These are phyloP conservation scores for Colletotrichum somersetense DNA, from an alignment of 2,329 filamentous ascomycete genomes.

Conservation along the genomic window DNA sequence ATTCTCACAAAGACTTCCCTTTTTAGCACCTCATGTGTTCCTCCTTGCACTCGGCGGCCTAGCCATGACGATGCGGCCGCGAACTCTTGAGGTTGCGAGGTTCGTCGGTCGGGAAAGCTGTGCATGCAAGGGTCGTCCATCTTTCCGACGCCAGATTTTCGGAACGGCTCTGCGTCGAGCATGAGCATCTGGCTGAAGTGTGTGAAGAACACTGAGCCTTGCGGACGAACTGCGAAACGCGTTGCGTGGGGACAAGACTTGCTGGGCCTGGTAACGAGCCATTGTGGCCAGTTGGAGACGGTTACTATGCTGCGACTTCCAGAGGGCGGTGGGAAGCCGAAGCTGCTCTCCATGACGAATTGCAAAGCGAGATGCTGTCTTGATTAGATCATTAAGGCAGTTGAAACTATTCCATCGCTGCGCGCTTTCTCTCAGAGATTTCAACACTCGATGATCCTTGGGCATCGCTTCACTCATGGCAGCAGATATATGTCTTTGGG, in stretches of 20 bases:
- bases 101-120: conserved; percentile 71
- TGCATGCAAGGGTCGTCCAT: conserved; percentile 78
- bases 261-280: conserved; percentile 71
- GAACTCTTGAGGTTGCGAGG: conserved; percentile 73
- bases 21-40: conserved; percentile 75
- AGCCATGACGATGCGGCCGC: conserved; percentile 77
- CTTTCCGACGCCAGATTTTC: conserved; percentile 70
- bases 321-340: no score
- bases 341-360: no score
- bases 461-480: no score
- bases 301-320: neutral
- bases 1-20: conserved; percentile 77
- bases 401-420: no score
- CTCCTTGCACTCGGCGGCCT: conserved; percentile 75
- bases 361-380: neutral
- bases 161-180: conserved; percentile 60
- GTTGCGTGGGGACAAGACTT: conserved; percentile 70
- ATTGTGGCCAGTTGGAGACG: conserved; percentile 58
- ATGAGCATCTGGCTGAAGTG: conserved; percentile 24
- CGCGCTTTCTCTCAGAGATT: neutral
- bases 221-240: conserved; percentile 72
- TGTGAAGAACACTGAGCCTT: conserved; percentile 50
- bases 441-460: neutral
- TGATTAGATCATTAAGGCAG: no score
- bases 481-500: neutral